Evolutionary conservation across 495 filamentous ascomycete genomes (phyloP), one percentile per base, ranked within the genome.

Genomic region (Annulohypoxylon nitens): DNA sequence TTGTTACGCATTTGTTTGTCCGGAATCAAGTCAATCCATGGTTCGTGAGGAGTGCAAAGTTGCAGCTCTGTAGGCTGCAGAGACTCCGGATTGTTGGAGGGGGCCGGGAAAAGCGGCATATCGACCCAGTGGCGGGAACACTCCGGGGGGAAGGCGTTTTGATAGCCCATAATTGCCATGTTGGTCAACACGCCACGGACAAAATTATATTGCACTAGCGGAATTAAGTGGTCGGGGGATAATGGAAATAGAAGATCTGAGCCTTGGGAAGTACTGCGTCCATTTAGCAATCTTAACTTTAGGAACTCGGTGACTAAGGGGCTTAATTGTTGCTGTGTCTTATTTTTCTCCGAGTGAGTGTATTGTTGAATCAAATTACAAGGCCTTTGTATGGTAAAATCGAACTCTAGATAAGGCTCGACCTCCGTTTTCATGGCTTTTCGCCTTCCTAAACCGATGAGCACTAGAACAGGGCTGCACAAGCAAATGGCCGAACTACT

Each of bases 1-100:
- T 87, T 87, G 54, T 89, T 84, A 2, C 88, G 82, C 70, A 89
- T 78, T 18, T 74, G 77, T 16, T 83, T 81, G 34, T 83, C 78
- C 2, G 87, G 88, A 55, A 88, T 84, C 53, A 88, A 81, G 64
- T 89, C 86, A 16, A 90, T 72, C 82, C 86, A 90, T 0, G 84
- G 83, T 54, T 86, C 84, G 58, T 90, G 87, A 0, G 77, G 73
- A 5, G 78, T 73, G 0, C 69, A 64, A 10, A 58, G 65, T 67
- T 89, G 88, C 0, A 88, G 30, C 20, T 53, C 65, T 2, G 88
- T 89, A 1, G 86, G 86, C 2, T 81, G 80, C 1, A 90, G 80
- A 59, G 76, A 80, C 0, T 74, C 72, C 0, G 87, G 86, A 9
- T 81, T 57, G 10, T 43, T 61, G 11, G 64, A 58, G 41, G 72